A percentile compares a stretch with the other conserved stretches of the same genome.
Evolutionary conservation across 257 asterid species (phyloP).

Genomic region (Solanum sejunctum): DNA sequence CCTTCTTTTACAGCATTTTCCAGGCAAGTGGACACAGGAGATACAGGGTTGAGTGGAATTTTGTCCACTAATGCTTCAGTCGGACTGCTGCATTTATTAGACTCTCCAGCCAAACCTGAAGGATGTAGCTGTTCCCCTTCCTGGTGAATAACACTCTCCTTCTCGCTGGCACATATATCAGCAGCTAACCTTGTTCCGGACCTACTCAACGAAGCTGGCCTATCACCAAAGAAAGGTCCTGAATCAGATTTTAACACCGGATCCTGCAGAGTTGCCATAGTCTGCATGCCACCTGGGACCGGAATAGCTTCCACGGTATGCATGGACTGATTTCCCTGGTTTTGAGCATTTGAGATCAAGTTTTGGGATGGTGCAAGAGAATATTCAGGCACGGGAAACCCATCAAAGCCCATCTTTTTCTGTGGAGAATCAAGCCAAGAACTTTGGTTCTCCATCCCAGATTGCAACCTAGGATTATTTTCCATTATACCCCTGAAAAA

Average conservation of each 20-base stretch:
- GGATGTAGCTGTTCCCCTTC: constrained; percentile 19
- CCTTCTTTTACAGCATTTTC: constrained; percentile 13
- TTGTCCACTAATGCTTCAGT: constrained; percentile 6
- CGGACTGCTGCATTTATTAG: constrained; percentile 10
- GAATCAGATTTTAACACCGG: constrained; percentile 20
- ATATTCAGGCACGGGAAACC: constrained; percentile 37
- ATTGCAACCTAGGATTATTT: constrained; percentile 39
- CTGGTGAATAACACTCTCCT: constrained; percentile 6
- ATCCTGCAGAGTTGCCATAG: constrained; percentile 11
- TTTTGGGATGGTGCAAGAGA: constrained; percentile 31
- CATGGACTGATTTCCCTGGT: constrained; percentile 28
- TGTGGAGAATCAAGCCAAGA: constrained; percentile 60
- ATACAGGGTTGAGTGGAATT: constrained; percentile 10
- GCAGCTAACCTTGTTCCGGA: constrained; percentile 16
- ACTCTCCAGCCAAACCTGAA: constrained; percentile 16
- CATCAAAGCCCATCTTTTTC: constrained; percentile 30
- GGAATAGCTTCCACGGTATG: constrained; percentile 20
- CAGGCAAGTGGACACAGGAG: constrained; percentile 6
- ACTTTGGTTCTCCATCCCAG: constrained; percentile 47
- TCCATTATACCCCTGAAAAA: constrained; percentile 37
- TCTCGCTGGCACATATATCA: constrained; percentile 12
- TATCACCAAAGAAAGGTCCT: constrained; percentile 18
- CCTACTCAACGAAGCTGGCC: constrained; percentile 8
- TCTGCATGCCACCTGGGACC: constrained; percentile 21
- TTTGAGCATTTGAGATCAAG: constrained; percentile 21